These are phyloP conservation scores for Penicillium sp. DNA, from an alignment of 2,329 filamentous ascomycete genomes.

Conservation along the genomic window DNA sequence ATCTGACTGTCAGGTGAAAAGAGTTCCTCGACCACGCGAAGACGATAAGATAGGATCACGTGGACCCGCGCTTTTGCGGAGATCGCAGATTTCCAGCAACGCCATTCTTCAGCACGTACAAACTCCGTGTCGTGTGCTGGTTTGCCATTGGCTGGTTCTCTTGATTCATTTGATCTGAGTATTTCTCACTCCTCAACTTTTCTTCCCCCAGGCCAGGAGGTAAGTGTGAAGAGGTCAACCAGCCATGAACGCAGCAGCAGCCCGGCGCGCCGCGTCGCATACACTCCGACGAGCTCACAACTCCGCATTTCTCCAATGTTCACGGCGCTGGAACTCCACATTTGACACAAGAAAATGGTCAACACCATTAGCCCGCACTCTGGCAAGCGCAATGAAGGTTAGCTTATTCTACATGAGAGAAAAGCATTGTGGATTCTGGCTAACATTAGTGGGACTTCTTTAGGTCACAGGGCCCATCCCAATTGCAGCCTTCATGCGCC, in stretches of 20 bases:
- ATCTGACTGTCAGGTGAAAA: too few relatives aligned
- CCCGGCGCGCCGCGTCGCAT: constrained; percentile 30
- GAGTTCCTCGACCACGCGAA: too few relatives aligned
- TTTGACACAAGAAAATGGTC: constrained; percentile 68
- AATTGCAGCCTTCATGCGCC: constrained; percentile 94
- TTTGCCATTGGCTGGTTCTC: too few relatives aligned
- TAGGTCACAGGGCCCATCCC: constrained; percentile 86
- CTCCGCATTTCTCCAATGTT: constrained; percentile 13
- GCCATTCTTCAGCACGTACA: too few relatives aligned
- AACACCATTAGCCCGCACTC: constrained; percentile 82
- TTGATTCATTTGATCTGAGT: too few relatives aligned
- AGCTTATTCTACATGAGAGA: background rate
- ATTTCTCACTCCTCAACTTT: background rate
- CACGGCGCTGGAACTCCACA: constrained; percentile 35
- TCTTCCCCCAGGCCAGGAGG: too few relatives aligned
- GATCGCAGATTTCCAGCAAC: too few relatives aligned
- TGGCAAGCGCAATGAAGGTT: constrained; percentile 83
- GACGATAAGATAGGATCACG: too few relatives aligned
- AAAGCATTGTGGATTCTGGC: constrained; percentile 5
- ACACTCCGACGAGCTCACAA: constrained; percentile 23
- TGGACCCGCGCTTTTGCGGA: too few relatives aligned
- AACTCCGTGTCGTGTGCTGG: too few relatives aligned
- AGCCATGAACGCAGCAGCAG: constrained; percentile 30
- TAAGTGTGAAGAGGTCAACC: too few relatives aligned
- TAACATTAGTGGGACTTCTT: constrained; percentile 28